phyloP scores from a whole-genome alignment of 352 stramenopile species.

The Globisporangium spiculum region DNA sequence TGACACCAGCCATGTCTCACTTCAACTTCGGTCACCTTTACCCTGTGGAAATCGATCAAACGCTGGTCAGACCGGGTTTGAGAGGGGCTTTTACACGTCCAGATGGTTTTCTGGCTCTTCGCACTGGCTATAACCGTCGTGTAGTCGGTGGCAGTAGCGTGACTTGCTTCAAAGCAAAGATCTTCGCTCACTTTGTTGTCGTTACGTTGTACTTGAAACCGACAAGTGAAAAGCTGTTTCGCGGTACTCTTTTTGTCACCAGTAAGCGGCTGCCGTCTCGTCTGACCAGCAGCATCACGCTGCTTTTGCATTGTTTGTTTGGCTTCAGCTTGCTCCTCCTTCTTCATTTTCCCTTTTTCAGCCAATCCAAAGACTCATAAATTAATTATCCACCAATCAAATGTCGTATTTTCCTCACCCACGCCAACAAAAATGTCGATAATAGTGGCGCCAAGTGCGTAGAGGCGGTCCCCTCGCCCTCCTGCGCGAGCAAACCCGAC shows the following conservation, averaged over 20 bases:
- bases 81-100: neutral
- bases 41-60: neutral
- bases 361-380: neutral
- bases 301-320: neutral
- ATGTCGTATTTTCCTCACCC: neutral
- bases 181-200: neutral
- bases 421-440: neutral
- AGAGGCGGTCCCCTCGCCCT: neutral
- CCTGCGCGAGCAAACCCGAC: neutral
- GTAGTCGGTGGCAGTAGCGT: constrained; percentile 14
- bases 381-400: neutral
- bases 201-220: neutral
- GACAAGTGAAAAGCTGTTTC: neutral
- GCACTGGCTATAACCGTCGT: constrained; percentile 12
- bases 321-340: neutral
- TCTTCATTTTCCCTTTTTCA: neutral
- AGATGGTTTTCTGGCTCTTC: constrained; percentile 12
- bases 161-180: neutral
- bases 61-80: neutral
- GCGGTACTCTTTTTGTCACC: neutral
- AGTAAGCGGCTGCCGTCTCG: neutral
- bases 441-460: neutral
- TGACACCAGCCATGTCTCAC: constrained; percentile 4
- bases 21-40: constrained; percentile 1
- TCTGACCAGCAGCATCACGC: neutral